These are phyloP conservation scores for Diutina neorugosa DNA, from an alignment of 1,139 yeast genomes.

Conservation along the genomic window DNA sequence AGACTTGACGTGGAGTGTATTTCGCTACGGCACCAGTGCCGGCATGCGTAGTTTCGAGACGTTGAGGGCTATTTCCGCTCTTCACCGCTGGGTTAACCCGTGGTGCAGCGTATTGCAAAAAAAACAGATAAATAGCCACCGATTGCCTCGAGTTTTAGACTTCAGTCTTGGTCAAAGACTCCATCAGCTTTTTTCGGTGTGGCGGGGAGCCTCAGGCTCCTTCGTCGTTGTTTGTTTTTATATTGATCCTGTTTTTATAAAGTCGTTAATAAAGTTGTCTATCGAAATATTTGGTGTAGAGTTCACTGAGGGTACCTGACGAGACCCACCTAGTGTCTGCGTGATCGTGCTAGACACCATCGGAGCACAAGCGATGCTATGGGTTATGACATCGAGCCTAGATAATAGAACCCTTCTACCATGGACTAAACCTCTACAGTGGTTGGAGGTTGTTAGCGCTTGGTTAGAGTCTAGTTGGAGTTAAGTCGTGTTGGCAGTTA, in stretches of 20 bases:
- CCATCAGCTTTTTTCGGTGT: neutral
- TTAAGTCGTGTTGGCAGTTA: too few relatives aligned
- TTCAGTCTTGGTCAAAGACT: neutral
- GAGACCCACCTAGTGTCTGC: too few relatives aligned
- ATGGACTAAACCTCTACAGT: too few relatives aligned
- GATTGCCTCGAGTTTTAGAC: neutral
- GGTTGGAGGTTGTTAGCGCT: too few relatives aligned
- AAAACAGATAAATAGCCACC: neutral
- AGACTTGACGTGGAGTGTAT: neutral
- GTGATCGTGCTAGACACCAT: too few relatives aligned
- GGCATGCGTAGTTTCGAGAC: neutral
- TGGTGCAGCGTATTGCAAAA: neutral
- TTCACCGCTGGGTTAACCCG: neutral
- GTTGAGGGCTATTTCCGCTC: neutral
- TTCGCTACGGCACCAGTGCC: neutral
- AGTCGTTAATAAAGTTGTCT: neutral
- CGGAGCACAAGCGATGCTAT: too few relatives aligned
- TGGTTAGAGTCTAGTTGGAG: too few relatives aligned
- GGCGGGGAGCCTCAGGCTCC: neutral
- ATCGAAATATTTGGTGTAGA: neutral
- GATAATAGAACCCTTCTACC: too few relatives aligned
- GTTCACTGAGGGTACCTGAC: too few relatives aligned
- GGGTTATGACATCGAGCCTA: too few relatives aligned
- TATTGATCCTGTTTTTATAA: neutral
- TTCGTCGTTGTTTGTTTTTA: neutral